A percentile compares a stretch with the other conserved stretches of the same genome.
These are phyloP conservation scores for Kwoniella newhampshirensis DNA, from an alignment of 768 basidiomycete genomes.

Conservation along the genomic window DNA sequence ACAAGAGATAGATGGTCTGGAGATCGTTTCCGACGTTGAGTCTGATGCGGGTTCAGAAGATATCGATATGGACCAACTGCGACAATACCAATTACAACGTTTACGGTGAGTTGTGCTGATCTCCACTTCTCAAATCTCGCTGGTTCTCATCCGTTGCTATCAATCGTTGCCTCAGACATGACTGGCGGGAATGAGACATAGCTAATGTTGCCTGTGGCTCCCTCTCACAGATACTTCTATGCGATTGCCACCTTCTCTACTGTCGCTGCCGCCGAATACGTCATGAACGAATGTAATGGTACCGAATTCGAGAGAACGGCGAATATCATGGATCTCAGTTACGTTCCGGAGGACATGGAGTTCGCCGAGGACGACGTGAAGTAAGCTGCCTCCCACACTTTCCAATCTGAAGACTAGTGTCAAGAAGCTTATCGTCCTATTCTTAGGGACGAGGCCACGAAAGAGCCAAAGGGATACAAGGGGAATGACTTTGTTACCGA, in stretches of 20 bases:
- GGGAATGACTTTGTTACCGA: conserved; percentile 88
- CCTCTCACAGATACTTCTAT: conserved; percentile 76
- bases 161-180: no score
- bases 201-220: no score
- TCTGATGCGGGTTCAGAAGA: conserved; percentile 60
- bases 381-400: no score
- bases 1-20: conserved; percentile 41
- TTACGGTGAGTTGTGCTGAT: conserved; percentile 68
- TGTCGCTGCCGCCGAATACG: conserved; percentile 70
- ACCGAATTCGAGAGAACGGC: conserved; percentile 96
- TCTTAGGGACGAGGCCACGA: conserved; percentile 77
- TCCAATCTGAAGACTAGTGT: no score
- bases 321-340: conserved; percentile 92
- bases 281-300: conserved; percentile 83
- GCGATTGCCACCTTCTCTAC: conserved; percentile 88
- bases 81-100: conserved; percentile 89
- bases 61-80: conserved; percentile 80
- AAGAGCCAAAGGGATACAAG: conserved; percentile 65
- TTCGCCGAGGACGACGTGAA: conserved; percentile 71
- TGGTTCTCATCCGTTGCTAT: no score
- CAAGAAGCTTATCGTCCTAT: conserved; percentile 6
- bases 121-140: no score
- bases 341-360: conserved; percentile 82
- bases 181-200: no score
- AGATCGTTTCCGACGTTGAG: conserved; percentile 55